Evolutionary conservation across 495 filamentous ascomycete genomes (phyloP), one percentile per base, ranked within the genome.

Genomic region (Penicillium silybi): DNA sequence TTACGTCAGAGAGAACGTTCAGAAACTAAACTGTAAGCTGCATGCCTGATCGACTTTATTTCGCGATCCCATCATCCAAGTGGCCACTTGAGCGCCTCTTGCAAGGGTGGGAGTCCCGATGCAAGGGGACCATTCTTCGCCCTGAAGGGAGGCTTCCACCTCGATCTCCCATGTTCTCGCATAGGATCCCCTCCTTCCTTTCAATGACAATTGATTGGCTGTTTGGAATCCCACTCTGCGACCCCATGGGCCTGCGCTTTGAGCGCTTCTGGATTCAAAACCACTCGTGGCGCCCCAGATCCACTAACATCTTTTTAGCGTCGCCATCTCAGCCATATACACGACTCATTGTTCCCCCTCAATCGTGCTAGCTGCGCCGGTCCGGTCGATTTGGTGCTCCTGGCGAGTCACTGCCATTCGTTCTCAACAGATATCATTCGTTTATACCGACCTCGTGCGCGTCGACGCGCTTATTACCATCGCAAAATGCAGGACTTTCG

Each of bases 311-410:
- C 16, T 19, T 44, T 19, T 23, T 44, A 63, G 56, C 52, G 35
- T 46, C 46, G 43, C 18, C 38, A 7, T 41, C 46, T 4, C 39
- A 38, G 25, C 44, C 23, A 37, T 34, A 41, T 18, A 50, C 34
- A 27, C 26, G 23, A 20, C 10, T 27, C 19, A 16, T 40, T 22
- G n/a, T 56, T 50, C 6, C 19, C 23, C 1, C 18, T 32, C 13
- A 27, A 42, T 39, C 35, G 40, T 45, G 44, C 39, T 35, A n/a
- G 17, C 32, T 29, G 44, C 48, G 49, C 47, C 52, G 51, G 26
- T 46, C 56, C 56, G 59, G 32, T 65, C 53, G 53, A 62, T 35
- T 60, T 50, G 59, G 59, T 62, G 37, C 55, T 64, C 48, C 52
- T 62, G 59, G 56, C 48, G 55, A 65, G 54, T 53, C 35, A 8